These are phyloP conservation scores for Suhomyces guaymorum DNA, from an alignment of 1,139 yeast genomes.

Conservation along the genomic window DNA sequence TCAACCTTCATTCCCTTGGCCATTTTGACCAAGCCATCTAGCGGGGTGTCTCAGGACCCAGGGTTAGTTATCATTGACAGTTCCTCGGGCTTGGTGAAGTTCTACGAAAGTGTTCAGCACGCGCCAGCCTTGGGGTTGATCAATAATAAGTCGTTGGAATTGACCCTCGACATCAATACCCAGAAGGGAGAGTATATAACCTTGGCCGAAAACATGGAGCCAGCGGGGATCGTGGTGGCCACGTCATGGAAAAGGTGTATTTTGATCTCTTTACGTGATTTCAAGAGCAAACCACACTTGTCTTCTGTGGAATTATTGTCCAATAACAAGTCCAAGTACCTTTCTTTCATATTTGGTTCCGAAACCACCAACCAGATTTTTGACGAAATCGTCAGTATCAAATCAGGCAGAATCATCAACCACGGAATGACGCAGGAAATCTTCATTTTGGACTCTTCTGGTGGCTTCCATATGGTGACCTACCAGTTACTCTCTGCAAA, in stretches of 20 bases:
- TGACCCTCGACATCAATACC: constrained; percentile 36
- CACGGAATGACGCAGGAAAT: constrained; percentile 50
- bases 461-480: constrained; percentile 37
- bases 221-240: constrained; percentile 71
- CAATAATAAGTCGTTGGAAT: constrained; percentile 41
- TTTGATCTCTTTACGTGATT: constrained; percentile 64
- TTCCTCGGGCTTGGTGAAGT: constrained; percentile 54
- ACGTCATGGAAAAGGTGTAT: constrained; percentile 72
- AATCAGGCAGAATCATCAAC: constrained; percentile 53
- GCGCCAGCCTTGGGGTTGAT: constrained; percentile 68
- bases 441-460: constrained; percentile 48
- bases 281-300: constrained; percentile 61
- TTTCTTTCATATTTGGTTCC: constrained; percentile 28
- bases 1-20: constrained; percentile 49
- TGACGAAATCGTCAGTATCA: constrained; percentile 60
- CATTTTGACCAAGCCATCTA: constrained; percentile 63
- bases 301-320: constrained; percentile 36
- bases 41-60: constrained; percentile 60
- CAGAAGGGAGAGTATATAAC: constrained; percentile 57
- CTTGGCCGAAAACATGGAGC: constrained; percentile 63
- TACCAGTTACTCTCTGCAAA: constrained; percentile 35
- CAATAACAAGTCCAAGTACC: constrained; percentile 19
- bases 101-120: constrained; percentile 67
- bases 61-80: constrained; percentile 66
- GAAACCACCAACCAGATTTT: constrained; percentile 26